Percentiles rank a stretch among this genome's conserved stretches.
phyloP scores from a whole-genome alignment of 2,329 filamentous ascomycete genomes.

The Alternaria hordeiaustralica region DNA sequence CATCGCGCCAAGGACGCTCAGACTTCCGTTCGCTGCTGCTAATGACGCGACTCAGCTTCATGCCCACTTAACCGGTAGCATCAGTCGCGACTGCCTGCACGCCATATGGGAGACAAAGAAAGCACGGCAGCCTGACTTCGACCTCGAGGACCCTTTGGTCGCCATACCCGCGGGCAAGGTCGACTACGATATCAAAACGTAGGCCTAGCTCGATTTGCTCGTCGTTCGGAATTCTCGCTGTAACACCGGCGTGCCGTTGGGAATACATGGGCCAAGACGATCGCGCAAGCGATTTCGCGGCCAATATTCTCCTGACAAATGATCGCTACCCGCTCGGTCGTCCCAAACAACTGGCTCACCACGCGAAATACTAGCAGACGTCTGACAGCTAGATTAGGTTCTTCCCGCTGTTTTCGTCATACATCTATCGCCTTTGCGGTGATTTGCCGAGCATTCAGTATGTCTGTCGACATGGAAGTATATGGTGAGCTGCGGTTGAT shows the following conservation, averaged over 20 bases:
- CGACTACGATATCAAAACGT: constrained; percentile 74
- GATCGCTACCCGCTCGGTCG: not conserved
- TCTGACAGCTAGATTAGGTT: constrained; percentile 58
- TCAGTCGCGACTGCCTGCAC: constrained; percentile 74
- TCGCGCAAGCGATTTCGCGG: not conserved
- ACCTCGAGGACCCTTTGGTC: constrained; percentile 70
- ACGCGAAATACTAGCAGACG: not conserved
- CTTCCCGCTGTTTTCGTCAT: constrained; percentile 78
- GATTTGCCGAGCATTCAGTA: constrained; percentile 65
- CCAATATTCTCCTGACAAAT: not conserved
- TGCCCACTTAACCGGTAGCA: constrained; percentile 80
- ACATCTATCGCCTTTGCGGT: constrained; percentile 78
- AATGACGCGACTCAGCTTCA: constrained; percentile 65
- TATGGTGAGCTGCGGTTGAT: constrained; percentile 13
- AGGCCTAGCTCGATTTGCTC: constrained; percentile 36
- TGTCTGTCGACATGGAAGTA: constrained; percentile 49
- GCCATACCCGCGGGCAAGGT: constrained; percentile 75
- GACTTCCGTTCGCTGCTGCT: constrained; percentile 38
- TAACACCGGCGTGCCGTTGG: constrained; percentile 6
- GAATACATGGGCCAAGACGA: not conserved
- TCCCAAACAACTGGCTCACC: not conserved
- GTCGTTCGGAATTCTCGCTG: not conserved
- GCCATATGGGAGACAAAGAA: constrained; percentile 73
- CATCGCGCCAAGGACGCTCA: constrained; percentile 23
- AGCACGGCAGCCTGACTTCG: constrained; percentile 55